A percentile compares a stretch with the other conserved stretches of the same genome.
These are phyloP conservation scores for Salix udensis DNA, from an alignment of 345 rosid species.

Conservation along the genomic window DNA sequence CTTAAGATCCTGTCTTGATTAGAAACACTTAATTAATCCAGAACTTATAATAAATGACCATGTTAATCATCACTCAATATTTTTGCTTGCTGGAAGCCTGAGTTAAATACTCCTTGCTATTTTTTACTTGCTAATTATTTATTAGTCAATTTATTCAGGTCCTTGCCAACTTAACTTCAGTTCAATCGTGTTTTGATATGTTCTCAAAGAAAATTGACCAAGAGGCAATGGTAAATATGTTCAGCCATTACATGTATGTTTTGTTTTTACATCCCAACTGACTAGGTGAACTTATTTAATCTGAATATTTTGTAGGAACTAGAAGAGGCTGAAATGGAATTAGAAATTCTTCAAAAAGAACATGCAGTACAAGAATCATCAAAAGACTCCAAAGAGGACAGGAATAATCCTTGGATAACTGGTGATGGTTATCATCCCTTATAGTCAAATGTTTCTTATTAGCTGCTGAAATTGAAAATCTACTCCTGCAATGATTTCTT, in stretches of 20 bases:
- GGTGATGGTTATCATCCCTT: slow-evolving; percentile 27
- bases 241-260: not conserved
- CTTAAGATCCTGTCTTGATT: not conserved
- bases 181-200: slow-evolving; percentile 57
- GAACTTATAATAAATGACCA: not conserved
- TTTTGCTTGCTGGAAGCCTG: not conserved
- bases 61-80: not conserved
- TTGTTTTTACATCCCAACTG: slow-evolving; percentile 8
- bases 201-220: slow-evolving; percentile 46
- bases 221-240: slow-evolving; percentile 50
- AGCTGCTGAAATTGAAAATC: not conserved
- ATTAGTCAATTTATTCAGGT: slow-evolving; percentile 41
- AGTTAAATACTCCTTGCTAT: not conserved
- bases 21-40: too few species aligned
- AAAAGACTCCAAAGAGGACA: slow-evolving; percentile 28
- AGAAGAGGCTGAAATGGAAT: slow-evolving; percentile 72
- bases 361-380: slow-evolving; percentile 28
- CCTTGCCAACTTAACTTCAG: slow-evolving; percentile 60
- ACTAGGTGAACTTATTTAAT: slow-evolving; percentile 7
- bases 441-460: not conserved
- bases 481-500: not conserved
- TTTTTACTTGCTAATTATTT: slow-evolving; percentile 1
- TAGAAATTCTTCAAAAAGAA: slow-evolving; percentile 55
- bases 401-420: slow-evolving; percentile 27
- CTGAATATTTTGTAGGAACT: slow-evolving; percentile 44